Base-by-base conservation (phyloP, 768 basidiomycete species). In the Kwoniella europaea region DNA sequence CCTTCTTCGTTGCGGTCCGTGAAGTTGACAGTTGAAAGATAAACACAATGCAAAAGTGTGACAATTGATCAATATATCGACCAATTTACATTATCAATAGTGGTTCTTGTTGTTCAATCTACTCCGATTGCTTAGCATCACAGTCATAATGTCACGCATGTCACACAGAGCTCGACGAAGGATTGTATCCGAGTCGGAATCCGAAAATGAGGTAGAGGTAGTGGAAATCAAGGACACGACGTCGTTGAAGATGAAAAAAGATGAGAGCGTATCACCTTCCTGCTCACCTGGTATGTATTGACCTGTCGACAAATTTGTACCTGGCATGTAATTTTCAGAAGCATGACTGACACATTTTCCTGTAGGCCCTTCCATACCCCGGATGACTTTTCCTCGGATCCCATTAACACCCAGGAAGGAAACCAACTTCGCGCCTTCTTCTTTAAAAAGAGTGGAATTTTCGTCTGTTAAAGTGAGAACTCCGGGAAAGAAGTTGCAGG, bases 371-470 rank as follows among this genome's bases (percentile, higher is more conserved):
- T 44, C 65, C 6, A 20, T 43, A 15, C 65, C 65, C 15, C 55
- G 56, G 10, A 24, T 58, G 35, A 58, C 20, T 2, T 67, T 67
- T 29, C 2, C 22, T 5, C 56, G 35, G 13, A 41, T 16, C 16
- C 56, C 65, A 6, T 27, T 67, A n/a, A 67, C 65, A 24, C 65
- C 65, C 2, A 35, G 65, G 1, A 20, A 56, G 20, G 42, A 18
- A n/a, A 57, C 56, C 41, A 57, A 55, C 13, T 67, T 67, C 24
- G 56, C 43, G 1, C 57, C 65, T 10, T 57, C 65, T 9, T 55
- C 65, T 24, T 7, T 67, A 18, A 67, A 67, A 56, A 50, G 35
- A 22, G 13, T 67, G 20, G 56, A 67, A 44, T 59, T 67, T 12
- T 58, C 56, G 0, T 15, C 22, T 27, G 12, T 0, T 13, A 67